Base-by-base conservation (phyloP, 2,329 filamentous ascomycete species). In the Escovopsis sp. region DNA sequence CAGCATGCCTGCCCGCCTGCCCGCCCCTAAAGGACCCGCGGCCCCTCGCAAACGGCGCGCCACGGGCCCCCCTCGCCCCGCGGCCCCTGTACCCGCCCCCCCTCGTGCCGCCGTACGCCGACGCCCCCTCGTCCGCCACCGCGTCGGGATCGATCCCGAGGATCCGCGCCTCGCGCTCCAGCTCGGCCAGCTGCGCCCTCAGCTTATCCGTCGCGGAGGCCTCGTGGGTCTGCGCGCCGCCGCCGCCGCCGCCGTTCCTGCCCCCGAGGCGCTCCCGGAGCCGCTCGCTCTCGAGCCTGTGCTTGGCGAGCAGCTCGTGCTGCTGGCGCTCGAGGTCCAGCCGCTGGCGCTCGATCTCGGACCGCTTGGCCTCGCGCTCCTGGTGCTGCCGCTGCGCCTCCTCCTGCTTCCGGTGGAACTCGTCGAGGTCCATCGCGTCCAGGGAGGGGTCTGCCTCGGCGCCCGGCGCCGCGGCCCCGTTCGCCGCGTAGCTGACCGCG, bases 351-450 rank as follows among this genome's bases (percentile, higher is more conserved):
- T 80, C 75, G 7, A 83, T 65, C 52, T 81, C 79, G 42, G 74
- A 66, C 37, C 73, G 69, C 57, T 77, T 77, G 46, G 66, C 70
- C 50, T 68, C 65, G 50, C 79, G 79, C 50, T 83, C 79, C 39
- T 84, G 76, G 43, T 83, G 71, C 1, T 66, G 64, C 47, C 72
- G 77, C 52, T 91, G 84, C 2, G 77, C 81, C 53, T 84, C 82
- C 42, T 76, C 73, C 52, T 89, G 84, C 49, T 72, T 76, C 45
- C 67, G 72, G 16, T 71, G 62, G 47, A 89, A 77, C 48, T 84
- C 81, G 38, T 81, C 79, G 47, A 78, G 65, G 51, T 88, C 80
- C 9, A 86, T 65, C 46, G 76, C 71, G 1, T 73, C 66, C 43
- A 74, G 68, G 1, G 73, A 66, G 43, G 74, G 68, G 27, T 49